Conservation (phyloP, 2,329 filamentous ascomycete genomes). For the Pseudocercospora ulei region DNA sequence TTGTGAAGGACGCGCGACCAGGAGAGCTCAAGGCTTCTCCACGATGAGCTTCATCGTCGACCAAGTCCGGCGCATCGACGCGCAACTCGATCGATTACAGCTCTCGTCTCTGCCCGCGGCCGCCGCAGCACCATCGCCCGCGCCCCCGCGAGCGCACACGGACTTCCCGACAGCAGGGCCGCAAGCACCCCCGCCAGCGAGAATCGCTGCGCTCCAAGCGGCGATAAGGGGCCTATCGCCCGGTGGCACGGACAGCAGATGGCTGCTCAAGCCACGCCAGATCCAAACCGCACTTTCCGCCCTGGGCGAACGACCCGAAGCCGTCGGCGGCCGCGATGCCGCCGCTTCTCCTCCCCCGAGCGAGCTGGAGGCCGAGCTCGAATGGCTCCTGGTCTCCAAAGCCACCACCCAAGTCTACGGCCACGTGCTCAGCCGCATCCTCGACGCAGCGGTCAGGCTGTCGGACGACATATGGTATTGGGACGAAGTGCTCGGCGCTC, state of each 20-base stretch:
- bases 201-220: slow-evolving; percentile 30
- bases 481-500: slow-evolving; percentile 76
- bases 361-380: slow-evolving; percentile 63
- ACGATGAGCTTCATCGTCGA: slow-evolving; percentile 35
- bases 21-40: neutral
- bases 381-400: slow-evolving; percentile 86
- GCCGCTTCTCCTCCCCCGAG: slow-evolving; percentile 11
- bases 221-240: slow-evolving; percentile 28
- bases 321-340: slow-evolving; percentile 16
- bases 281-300: slow-evolving; percentile 14
- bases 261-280: slow-evolving; percentile 19
- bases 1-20: neutral
- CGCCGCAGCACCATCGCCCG: neutral
- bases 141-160: slow-evolving; percentile 10
- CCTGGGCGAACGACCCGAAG: slow-evolving; percentile 16
- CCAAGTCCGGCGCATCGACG: slow-evolving; percentile 50
- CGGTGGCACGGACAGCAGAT: slow-evolving; percentile 23
- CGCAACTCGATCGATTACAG: slow-evolving; percentile 50
- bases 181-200: slow-evolving; percentile 19
- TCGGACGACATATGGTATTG: slow-evolving; percentile 91
- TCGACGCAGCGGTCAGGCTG: slow-evolving; percentile 74
- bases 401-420: slow-evolving; percentile 87
- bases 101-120: slow-evolving; percentile 35
- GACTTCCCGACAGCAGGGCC: slow-evolving; percentile 8
- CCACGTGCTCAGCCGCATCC: slow-evolving; percentile 61